These are phyloP conservation scores for Dactylellina haptotyla DNA, from an alignment of 2,329 filamentous ascomycete genomes.

Conservation along the genomic window DNA sequence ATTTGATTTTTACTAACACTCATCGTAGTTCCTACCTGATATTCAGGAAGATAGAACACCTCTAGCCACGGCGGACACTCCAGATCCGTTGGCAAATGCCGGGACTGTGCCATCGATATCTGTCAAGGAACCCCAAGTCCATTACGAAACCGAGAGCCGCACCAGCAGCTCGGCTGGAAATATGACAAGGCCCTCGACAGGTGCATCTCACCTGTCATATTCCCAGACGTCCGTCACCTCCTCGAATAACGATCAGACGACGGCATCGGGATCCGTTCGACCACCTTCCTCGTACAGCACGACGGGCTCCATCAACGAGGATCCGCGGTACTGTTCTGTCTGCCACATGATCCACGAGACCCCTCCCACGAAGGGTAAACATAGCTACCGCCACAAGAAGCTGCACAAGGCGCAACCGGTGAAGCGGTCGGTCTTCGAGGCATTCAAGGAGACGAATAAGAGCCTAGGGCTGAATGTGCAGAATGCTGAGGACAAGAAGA, in stretches of 20 bases:
- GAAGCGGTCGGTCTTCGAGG: constrained; percentile 40
- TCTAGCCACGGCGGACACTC: constrained; percentile 9
- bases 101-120: constrained; percentile 14
- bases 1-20: not conserved
- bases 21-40: constrained; percentile 14
- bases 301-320: constrained; percentile 21
- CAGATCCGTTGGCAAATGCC: constrained; percentile 10
- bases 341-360: constrained; percentile 51
- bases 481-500: constrained; percentile 34
- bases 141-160: constrained; percentile 21
- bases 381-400: constrained; percentile 36
- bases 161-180: constrained; percentile 33
- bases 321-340: constrained; percentile 44
- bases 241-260: constrained; percentile 22
- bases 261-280: constrained; percentile 29
- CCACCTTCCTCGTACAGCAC: constrained; percentile 41
- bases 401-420: constrained; percentile 34
- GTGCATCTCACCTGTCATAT: constrained; percentile 34
- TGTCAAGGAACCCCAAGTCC: constrained; percentile 20
- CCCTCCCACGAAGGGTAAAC: constrained; percentile 24
- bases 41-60: constrained; percentile 29
- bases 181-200: constrained; percentile 42
- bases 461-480: constrained; percentile 27
- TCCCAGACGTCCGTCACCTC: constrained; percentile 39
- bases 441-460: constrained; percentile 49